Conservation (phyloP, 2,329 filamentous ascomycete species). For the Fusarium caatingaense region DNA sequence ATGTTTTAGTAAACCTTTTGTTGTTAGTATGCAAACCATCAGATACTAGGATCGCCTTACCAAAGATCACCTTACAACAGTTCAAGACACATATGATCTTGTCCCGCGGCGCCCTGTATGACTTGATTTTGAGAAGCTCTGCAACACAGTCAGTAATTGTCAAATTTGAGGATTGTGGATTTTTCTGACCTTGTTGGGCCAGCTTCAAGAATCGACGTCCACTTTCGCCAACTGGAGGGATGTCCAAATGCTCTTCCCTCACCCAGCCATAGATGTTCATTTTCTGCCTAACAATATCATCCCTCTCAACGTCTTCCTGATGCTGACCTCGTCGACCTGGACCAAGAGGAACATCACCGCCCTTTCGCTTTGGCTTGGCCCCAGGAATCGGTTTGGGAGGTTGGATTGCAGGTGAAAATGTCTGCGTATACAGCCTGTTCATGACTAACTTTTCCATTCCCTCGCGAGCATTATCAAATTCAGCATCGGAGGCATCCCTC, state of each 20-base stretch:
- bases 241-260: conserved; percentile 91
- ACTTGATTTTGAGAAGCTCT: conserved; percentile 96
- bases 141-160: conserved; percentile 36
- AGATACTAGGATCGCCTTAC: conserved; percentile 55
- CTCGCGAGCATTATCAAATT: conserved; percentile 98
- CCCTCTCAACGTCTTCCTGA: conserved; percentile 96
- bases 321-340: conserved; percentile 94
- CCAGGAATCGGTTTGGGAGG: conserved; percentile 79
- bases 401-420: conserved; percentile 93
- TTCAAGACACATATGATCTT: conserved; percentile 99
- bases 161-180: not conserved
- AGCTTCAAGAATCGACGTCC: conserved; percentile 88
- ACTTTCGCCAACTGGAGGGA: conserved; percentile 84
- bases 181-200: conserved; percentile 81
- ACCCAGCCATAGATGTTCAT: conserved; percentile 98
- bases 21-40: conserved; percentile 1
- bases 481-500: conserved; percentile 93
- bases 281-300: conserved; percentile 96
- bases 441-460: conserved; percentile 99
- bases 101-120: conserved; percentile 94
- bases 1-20: conserved; percentile 83
- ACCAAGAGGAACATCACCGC: conserved; percentile 75
- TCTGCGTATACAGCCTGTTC: conserved; percentile 95
- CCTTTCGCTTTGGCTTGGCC: conserved; percentile 74
- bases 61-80: conserved; percentile 99